These are phyloP conservation scores for Glonium stellatum DNA, from an alignment of 495 filamentous ascomycete species.

Conservation along the genomic window DNA sequence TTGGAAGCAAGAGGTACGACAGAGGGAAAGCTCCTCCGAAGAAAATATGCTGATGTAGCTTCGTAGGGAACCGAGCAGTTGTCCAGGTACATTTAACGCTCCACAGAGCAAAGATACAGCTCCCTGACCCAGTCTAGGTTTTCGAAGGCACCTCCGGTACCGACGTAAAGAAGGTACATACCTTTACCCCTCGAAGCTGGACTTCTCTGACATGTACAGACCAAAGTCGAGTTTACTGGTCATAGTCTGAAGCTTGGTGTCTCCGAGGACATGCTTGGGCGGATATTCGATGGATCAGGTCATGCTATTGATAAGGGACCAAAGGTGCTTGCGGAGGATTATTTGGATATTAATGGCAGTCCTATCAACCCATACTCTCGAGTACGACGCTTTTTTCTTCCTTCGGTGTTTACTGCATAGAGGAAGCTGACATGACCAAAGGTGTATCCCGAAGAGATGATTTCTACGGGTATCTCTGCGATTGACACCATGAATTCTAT, in stretches of 20 bases:
- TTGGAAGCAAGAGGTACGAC: constrained; percentile 84
- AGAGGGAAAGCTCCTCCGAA: background rate
- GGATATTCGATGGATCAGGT: constrained; percentile 97
- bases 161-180: constrained; percentile 88
- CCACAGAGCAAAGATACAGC: background rate
- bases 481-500: constrained; percentile 99
- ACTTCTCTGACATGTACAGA: constrained; percentile 43
- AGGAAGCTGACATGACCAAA: constrained; percentile 34
- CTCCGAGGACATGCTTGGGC: constrained; percentile 98
- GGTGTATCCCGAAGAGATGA: constrained; percentile 99
- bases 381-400: constrained; percentile 44
- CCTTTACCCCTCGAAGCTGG: background rate
- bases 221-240: constrained; percentile 93
- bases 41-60: constrained; percentile 5
- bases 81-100: constrained; percentile 58
- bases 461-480: constrained; percentile 97
- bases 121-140: constrained; percentile 49
- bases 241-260: constrained; percentile 97
- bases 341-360: constrained; percentile 97
- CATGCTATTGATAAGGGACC: constrained; percentile 97
- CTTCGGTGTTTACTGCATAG: background rate
- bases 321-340: constrained; percentile 96
- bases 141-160: constrained; percentile 97
- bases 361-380: constrained; percentile 98
- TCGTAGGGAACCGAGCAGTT: constrained; percentile 74